Evolutionary conservation across 2,329 filamentous ascomycete species (phyloP).

Genomic region (Akanthomyces lecanii): DNA sequence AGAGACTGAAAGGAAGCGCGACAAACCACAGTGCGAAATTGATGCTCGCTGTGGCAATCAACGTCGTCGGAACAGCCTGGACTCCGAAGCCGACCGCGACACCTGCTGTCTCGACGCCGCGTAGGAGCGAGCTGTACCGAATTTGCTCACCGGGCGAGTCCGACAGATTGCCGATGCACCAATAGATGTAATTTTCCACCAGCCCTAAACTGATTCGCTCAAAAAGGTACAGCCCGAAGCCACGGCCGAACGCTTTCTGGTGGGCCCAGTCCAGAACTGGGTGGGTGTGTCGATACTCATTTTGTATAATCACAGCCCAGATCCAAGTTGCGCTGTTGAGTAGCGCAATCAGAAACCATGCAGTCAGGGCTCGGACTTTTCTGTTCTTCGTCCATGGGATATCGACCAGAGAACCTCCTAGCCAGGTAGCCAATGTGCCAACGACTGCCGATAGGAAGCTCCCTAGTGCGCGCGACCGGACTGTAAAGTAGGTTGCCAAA

Average conservation of each 20-base stretch:
- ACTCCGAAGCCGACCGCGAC: slow-evolving; percentile 41
- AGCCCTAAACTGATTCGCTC: slow-evolving; percentile 36
- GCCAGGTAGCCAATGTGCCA: slow-evolving; percentile 35
- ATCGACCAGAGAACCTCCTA: slow-evolving; percentile 34
- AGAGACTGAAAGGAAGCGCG: slow-evolving; percentile 40
- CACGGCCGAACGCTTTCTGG: slow-evolving; percentile 32
- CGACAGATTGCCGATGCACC: slow-evolving; percentile 42
- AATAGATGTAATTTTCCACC: slow-evolving; percentile 44
- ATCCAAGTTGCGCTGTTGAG: slow-evolving; percentile 43
- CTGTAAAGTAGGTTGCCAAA: slow-evolving; percentile 39
- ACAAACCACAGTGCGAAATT: slow-evolving; percentile 39
- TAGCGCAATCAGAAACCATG: slow-evolving; percentile 37
- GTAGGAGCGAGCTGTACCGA: slow-evolving; percentile 40
- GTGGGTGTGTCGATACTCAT: slow-evolving; percentile 39
- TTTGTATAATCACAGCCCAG: slow-evolving; percentile 44
- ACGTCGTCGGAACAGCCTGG: slow-evolving; percentile 39
- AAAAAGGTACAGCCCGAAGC: slow-evolving; percentile 40
- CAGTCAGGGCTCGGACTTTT: slow-evolving; percentile 36
- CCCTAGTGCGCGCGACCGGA: slow-evolving; percentile 36
- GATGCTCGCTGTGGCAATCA: slow-evolving; percentile 41
- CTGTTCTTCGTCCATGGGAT: slow-evolving; percentile 35
- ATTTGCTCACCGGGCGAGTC: slow-evolving; percentile 42
- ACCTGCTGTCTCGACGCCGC: slow-evolving; percentile 39
- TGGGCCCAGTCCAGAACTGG: slow-evolving; percentile 42
- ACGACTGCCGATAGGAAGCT: slow-evolving; percentile 26